These are phyloP conservation scores for Epicoccum sorghinum DNA, from an alignment of 2,329 filamentous ascomycete species.

Conservation along the genomic window DNA sequence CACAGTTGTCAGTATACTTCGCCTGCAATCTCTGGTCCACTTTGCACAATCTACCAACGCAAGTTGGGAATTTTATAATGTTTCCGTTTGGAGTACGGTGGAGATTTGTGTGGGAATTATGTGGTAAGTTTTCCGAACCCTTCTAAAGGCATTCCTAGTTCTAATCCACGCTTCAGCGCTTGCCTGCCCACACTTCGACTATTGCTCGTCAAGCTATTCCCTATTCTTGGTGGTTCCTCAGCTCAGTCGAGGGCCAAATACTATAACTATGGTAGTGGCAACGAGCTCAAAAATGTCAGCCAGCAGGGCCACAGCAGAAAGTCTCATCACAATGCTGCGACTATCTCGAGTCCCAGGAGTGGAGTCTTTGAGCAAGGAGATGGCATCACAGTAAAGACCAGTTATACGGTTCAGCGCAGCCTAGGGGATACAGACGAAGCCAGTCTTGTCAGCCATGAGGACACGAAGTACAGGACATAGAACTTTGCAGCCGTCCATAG, in stretches of 20 bases:
- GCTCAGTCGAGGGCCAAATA: conserved; percentile 29
- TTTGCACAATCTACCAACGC: conserved; percentile 52
- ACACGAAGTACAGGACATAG: conserved; percentile 1
- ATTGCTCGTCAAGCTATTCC: conserved; percentile 46
- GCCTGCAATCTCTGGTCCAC: conserved; percentile 50
- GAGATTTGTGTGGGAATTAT: conserved; percentile 54
- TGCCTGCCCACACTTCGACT: conserved; percentile 51
- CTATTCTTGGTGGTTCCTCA: conserved; percentile 45
- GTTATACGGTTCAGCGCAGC: conserved; percentile 26
- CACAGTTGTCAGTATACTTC: conserved; percentile 53
- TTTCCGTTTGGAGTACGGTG: conserved; percentile 51
- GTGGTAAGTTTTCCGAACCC: conserved; percentile 25
- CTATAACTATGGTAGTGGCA: conserved; percentile 34
- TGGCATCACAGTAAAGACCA: conserved; percentile 26
- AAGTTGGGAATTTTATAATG: conserved; percentile 49
- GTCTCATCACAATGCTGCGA: conserved; percentile 12
- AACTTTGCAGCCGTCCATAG: neutral
- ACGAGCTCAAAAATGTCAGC: conserved; percentile 24
- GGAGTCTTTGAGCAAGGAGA: conserved; percentile 15
- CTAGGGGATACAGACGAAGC: conserved; percentile 25
- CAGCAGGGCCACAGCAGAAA: conserved; percentile 12
- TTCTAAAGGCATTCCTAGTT: neutral
- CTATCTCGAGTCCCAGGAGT: conserved; percentile 8
- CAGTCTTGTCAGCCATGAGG: conserved; percentile 24
- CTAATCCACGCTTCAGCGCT: conserved; percentile 29